Base-by-base conservation (phyloP, 108 stramenopile genomes). In the Pelagomonas calceolata region DNA sequence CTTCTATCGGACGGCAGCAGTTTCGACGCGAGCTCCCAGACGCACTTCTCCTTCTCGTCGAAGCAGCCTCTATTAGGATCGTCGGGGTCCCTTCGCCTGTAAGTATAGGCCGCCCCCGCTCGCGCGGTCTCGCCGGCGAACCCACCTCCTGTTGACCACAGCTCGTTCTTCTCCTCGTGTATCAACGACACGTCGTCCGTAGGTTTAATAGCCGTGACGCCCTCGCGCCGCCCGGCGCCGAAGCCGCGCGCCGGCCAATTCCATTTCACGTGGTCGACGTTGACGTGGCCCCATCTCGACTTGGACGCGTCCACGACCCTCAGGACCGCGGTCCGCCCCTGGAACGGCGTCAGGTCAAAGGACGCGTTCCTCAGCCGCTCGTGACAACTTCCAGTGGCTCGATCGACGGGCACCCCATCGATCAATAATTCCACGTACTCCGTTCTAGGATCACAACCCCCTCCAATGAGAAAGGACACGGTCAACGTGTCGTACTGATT, bases 341-440 rank as follows among this genome's bases (percentile, higher is more conserved):
- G 63, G 66, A 81, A 84, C 21, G 65, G 67, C 0, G 79, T 63
- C 1, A 88, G 86, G 73, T 90, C 82, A 79, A 85, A 89, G n/a
- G 60, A 36, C 32, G 78, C 73, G 30, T 32, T 36, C 1, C 81
- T 77, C 88, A 92, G 87, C 32, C 67, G 66, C 78, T 90, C 90
- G 51, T 45, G 7, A 64, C 91, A 92, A 36, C 43, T 67, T 16
- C 91, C 91, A n/a, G 91, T 91, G 3, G 78, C 84, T 30, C 85
- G 69, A 26, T 84, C 75, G 14, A 89, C 81, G 16, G 83, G 69
- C 33, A 75, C 77, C 14, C 90, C 89, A 72, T 92, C 91, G n/a
- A 89, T 85, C 29, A 90, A 64, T 15, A 92, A 84, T 65, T 92
- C 91, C 16, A 91, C 85, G 73, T 85, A 92, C n/a, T 70, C 77